phyloP scores from a whole-genome alignment of 768 basidiomycete genomes.

The Trichaptum fuscoviolaceum region DNA sequence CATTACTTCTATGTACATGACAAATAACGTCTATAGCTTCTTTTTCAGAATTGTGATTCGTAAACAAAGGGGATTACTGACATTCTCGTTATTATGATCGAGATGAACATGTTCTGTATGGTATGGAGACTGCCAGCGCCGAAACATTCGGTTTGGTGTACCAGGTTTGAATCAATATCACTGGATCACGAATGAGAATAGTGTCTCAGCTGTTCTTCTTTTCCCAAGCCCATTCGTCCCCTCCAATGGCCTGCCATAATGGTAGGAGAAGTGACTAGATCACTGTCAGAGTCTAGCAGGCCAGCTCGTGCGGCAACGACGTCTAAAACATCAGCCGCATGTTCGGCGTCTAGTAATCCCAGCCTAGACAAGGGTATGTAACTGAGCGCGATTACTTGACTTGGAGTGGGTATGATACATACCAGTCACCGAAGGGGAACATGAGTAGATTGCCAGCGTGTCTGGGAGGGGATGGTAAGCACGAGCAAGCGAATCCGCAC shows the following conservation, averaged over 20 bases:
- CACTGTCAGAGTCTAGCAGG: slow-evolving; percentile 21
- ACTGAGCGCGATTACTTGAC: background rate
- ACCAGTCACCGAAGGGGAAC: slow-evolving; percentile 74
- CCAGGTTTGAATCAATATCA: too few relatives aligned
- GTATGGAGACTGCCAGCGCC: too few relatives aligned
- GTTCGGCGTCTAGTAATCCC: slow-evolving; percentile 50
- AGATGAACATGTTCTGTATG: too few relatives aligned
- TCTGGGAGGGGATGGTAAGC: slow-evolving; percentile 26
- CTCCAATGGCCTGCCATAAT: slow-evolving; percentile 54
- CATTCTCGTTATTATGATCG: too few relatives aligned
- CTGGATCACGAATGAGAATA: too few relatives aligned
- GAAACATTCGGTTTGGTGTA: too few relatives aligned
- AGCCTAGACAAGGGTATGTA: slow-evolving; percentile 38
- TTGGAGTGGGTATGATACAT: slow-evolving; percentile 16
- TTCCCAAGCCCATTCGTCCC: slow-evolving; percentile 63
- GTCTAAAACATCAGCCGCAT: slow-evolving; percentile 52
- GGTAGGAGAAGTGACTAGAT: slow-evolving; percentile 25
- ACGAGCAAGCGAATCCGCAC: too few relatives aligned
- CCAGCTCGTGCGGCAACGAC: slow-evolving; percentile 30
- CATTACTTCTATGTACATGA: too few relatives aligned
- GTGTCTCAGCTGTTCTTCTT: slow-evolving; percentile 43
- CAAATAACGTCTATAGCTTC: too few relatives aligned
- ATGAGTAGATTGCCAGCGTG: slow-evolving; percentile 66
- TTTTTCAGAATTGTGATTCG: too few relatives aligned
- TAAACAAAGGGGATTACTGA: too few relatives aligned